Percentiles rank a stretch among this genome's conserved stretches.
phyloP scores from a whole-genome alignment of 441 rosid genomes.

The Pelargonium cotyledonis region DNA sequence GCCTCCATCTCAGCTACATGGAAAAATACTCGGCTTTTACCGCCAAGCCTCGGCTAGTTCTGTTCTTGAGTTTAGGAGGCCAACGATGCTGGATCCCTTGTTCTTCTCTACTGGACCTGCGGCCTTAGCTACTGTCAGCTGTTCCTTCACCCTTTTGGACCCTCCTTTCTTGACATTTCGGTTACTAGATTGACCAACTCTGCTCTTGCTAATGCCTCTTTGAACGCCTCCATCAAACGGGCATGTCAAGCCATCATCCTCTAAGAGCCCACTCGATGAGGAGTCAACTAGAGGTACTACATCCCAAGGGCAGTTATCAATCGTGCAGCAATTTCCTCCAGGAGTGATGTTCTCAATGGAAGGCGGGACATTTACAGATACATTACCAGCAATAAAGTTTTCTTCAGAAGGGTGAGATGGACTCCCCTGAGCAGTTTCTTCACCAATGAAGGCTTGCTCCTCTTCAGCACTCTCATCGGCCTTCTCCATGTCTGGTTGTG shows the following conservation, averaged over 20 bases:
- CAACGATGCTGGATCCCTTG: slow-evolving; percentile 40
- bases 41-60: slow-evolving; percentile 77
- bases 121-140: slow-evolving; percentile 26
- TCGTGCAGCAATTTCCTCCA: background rate
- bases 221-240: too few relatives aligned
- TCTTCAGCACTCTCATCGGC: slow-evolving; percentile 31
- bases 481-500: slow-evolving; percentile 30
- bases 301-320: background rate
- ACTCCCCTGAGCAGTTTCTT: slow-evolving; percentile 38
- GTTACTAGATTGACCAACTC: slow-evolving; percentile 35
- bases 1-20: background rate
- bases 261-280: background rate
- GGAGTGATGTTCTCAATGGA: slow-evolving; percentile 3
- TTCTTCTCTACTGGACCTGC: slow-evolving; percentile 31
- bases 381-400: background rate
- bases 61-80: slow-evolving; percentile 49
- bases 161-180: slow-evolving; percentile 28
- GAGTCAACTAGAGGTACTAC: background rate
- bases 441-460: slow-evolving; percentile 27
- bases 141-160: slow-evolving; percentile 22
- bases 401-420: slow-evolving; percentile 19
- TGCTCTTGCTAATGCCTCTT: slow-evolving; percentile 20
- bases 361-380: background rate
- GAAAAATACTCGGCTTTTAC: slow-evolving; percentile 24
- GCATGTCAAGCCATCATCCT: background rate